phyloP scores from a whole-genome alignment of 257 asterid species.

The Apocynum venetum region DNA sequence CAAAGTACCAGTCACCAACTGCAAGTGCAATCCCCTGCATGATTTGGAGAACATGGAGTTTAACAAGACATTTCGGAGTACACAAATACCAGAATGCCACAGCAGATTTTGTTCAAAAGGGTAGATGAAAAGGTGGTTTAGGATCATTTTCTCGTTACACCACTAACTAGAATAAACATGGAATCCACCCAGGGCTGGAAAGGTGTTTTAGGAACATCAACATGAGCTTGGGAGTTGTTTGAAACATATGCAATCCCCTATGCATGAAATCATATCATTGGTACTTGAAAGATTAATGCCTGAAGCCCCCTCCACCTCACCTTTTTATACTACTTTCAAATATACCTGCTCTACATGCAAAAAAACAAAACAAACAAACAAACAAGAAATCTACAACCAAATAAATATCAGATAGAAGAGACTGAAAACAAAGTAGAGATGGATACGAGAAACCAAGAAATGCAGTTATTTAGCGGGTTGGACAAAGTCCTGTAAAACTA shows the following conservation, averaged over 20 bases:
- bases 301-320: too few species aligned
- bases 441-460: not conserved
- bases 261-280: too few species aligned
- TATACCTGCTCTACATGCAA: too few species aligned
- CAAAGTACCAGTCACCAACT: slow-evolving; percentile 91
- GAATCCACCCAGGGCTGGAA: not conserved
- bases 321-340: too few species aligned
- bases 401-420: too few species aligned
- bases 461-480: not conserved
- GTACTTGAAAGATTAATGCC: too few species aligned
- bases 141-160: not conserved
- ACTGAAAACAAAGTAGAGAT: not conserved
- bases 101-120: not conserved
- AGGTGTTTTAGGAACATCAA: not conserved
- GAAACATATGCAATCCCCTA: too few species aligned
- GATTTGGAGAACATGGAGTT: not conserved
- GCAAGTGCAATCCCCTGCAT: slow-evolving; percentile 76
- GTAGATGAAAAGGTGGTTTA: not conserved
- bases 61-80: not conserved
- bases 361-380: too few species aligned
- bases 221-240: too few species aligned
- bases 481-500: too few species aligned
- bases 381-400: too few species aligned
- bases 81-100: not conserved
- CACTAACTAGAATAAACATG: too few species aligned